phyloP scores from a whole-genome alignment of 306 rosid genomes.

The Vigna trinervia region DNA sequence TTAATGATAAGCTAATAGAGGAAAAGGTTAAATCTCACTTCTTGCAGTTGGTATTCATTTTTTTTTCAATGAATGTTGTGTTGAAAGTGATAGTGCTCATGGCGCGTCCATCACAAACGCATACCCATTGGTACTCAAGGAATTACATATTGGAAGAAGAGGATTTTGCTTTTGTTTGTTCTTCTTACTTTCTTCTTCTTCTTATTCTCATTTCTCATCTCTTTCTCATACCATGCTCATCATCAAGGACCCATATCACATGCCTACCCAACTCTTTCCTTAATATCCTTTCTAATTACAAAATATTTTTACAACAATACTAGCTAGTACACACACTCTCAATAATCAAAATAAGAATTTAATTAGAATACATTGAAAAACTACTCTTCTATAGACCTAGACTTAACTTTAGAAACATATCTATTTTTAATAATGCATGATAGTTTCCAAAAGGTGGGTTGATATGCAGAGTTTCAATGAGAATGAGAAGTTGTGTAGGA shows the following conservation, averaged over 20 bases:
- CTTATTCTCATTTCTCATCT: slow-evolving; percentile 22
- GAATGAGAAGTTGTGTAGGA: slow-evolving; percentile 29
- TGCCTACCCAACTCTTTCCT: slow-evolving; percentile 33
- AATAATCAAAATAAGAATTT: too few relatives aligned
- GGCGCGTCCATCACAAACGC: slow-evolving; percentile 36
- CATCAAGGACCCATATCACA: slow-evolving; percentile 27
- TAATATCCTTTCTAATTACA: too few relatives aligned
- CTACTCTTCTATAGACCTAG: too few relatives aligned
- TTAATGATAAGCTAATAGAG: slow-evolving; percentile 38
- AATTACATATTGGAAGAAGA: slow-evolving; percentile 35
- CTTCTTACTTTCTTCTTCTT: slow-evolving; percentile 36
- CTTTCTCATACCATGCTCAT: slow-evolving; percentile 25
- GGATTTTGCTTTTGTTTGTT: slow-evolving; percentile 41
- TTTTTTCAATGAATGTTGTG: slow-evolving; percentile 42
- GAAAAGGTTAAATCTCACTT: slow-evolving; percentile 44
- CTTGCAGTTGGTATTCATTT: slow-evolving; percentile 40
- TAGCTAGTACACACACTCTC: too few relatives aligned
- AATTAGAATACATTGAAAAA: too few relatives aligned
- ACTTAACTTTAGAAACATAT: too few relatives aligned
- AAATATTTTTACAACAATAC: too few relatives aligned
- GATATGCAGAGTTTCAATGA: slow-evolving; percentile 10
- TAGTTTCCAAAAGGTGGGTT: neutral
- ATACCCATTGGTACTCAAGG: slow-evolving; percentile 41
- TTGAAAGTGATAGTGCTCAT: slow-evolving; percentile 47
- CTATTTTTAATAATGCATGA: too few relatives aligned